Evolutionary conservation across 1,284 basidiomycete genomes (phyloP), one percentile per base, ranked within the genome.

Genomic region (Entoloma clypeatum): DNA sequence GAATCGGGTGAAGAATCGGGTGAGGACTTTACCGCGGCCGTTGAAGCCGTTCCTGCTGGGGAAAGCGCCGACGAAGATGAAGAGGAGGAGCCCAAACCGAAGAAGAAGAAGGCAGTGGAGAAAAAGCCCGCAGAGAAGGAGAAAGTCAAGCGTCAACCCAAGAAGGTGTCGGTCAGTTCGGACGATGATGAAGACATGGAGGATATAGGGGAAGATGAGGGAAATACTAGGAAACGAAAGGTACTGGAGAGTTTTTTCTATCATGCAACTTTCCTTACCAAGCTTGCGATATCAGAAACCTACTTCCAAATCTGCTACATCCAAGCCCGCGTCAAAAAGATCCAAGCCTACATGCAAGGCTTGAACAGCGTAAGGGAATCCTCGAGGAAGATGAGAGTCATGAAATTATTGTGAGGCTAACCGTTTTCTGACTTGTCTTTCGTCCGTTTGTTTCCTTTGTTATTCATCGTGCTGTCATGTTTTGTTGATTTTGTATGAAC

Each of bases 211-310:
- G 59, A 50, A 19, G 58, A 60, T 29, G 67, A 65, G 18, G 60
- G 59, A 22, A 52, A 44, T 33, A 59, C 58, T 44, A 72, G 69
- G 60, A 74, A 74, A 49, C 68, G 69, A 47, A 74, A 74, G 63
- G 70, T 69, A 55, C 22, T 41, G 40, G 16, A n/a, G 14, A 36
- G 34, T 13, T 9, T 29, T 41, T 27, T 10, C 21, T 8, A 26
- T 34, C 16, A 18, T 18, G 26, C 21, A 18, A 23, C 9, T 5
- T n/a, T 21, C 14, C 17, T 30, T 42, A 18, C 36, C 13, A 10
- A 44, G 14, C 5, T 13, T 10, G 30, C 16, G 14, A 4, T 39
- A 16, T 21, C 43, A 68, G 68, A 65, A 65, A 43, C 58, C 64
- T 7, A 57, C 57, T 13, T 57, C 63, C 26, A 64, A 65, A 29